These are phyloP conservation scores for Teunomyces panamensis DNA, from an alignment of 805 yeast species.

Conservation along the genomic window DNA sequence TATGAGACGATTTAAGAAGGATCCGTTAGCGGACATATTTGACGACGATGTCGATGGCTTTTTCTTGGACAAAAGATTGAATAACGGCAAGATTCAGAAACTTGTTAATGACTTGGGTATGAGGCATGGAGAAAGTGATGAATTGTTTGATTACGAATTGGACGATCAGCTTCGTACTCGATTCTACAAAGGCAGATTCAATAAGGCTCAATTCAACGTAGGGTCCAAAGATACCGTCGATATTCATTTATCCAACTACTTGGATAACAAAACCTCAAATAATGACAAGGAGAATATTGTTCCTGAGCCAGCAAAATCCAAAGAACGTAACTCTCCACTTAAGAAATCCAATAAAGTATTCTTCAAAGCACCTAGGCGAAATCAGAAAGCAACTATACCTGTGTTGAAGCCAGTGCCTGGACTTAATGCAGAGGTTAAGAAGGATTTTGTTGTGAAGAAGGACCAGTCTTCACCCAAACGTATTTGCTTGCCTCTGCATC, in stretches of 20 bases:
- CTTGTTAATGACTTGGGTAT: conserved; percentile 33
- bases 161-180: conserved; percentile 36
- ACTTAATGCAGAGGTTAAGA: conserved; percentile 13
- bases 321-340: conserved; percentile 8
- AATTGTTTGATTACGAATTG: conserved; percentile 23
- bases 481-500: conserved; percentile 43
- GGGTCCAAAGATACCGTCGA: conserved; percentile 29
- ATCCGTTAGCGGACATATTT: conserved; percentile 5
- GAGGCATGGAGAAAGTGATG: conserved; percentile 17
- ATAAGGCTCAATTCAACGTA: conserved; percentile 14
- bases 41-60: conserved; percentile 16
- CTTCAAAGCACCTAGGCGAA: conserved; percentile 17
- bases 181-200: conserved; percentile 34
- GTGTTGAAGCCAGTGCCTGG: conserved; percentile 23
- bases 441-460: conserved; percentile 9
- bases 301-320: neutral
- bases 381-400: conserved; percentile 20
- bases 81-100: conserved; percentile 37
- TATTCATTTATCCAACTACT: conserved; percentile 24
- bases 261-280: conserved; percentile 10
- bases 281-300: conserved; percentile 32
- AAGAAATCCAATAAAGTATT: conserved; percentile 20
- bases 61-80: conserved; percentile 18
- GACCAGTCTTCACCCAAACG: conserved; percentile 40
- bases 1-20: conserved; percentile 4